A percentile compares a stretch with the other conserved stretches of the same genome.
Evolutionary conservation across 495 filamentous ascomycete species (phyloP).

Genomic region (Neurospora sp.): DNA sequence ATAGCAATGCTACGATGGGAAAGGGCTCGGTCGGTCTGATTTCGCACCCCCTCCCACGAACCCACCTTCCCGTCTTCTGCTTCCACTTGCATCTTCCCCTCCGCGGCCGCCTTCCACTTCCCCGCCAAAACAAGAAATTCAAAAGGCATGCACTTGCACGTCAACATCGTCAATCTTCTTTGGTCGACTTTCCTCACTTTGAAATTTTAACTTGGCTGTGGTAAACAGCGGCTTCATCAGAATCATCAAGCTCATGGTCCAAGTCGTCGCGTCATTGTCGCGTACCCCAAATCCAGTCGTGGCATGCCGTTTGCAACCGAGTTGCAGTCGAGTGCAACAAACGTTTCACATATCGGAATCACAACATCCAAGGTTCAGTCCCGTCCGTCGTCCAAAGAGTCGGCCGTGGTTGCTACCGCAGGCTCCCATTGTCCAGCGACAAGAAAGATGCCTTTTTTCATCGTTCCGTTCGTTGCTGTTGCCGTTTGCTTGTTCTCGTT

Average conservation of each 20-base stretch:
- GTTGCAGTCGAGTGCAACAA: slow-evolving; percentile 7
- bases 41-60: background rate
- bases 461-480: background rate
- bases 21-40: background rate
- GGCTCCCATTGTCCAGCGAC: background rate
- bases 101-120: background rate
- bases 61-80: background rate
- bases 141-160: background rate
- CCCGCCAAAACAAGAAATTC: background rate
- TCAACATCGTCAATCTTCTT: background rate
- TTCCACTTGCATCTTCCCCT: background rate
- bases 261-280: slow-evolving; percentile 24
- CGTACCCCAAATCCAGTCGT: slow-evolving; percentile 11
- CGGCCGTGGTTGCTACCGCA: background rate
- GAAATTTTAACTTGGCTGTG: background rate
- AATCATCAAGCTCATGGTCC: background rate
- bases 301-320: slow-evolving; percentile 5
- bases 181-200: background rate
- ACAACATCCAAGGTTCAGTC: background rate
- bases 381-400: background rate
- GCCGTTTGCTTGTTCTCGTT: background rate
- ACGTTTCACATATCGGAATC: slow-evolving; percentile 5
- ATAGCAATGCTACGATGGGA: slow-evolving; percentile 25
- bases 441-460: slow-evolving; percentile 1
- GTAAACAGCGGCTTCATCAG: background rate